Evolutionary conservation across 768 basidiomycete genomes (phyloP).

Genomic region (Xerocomellus amylosporus): DNA sequence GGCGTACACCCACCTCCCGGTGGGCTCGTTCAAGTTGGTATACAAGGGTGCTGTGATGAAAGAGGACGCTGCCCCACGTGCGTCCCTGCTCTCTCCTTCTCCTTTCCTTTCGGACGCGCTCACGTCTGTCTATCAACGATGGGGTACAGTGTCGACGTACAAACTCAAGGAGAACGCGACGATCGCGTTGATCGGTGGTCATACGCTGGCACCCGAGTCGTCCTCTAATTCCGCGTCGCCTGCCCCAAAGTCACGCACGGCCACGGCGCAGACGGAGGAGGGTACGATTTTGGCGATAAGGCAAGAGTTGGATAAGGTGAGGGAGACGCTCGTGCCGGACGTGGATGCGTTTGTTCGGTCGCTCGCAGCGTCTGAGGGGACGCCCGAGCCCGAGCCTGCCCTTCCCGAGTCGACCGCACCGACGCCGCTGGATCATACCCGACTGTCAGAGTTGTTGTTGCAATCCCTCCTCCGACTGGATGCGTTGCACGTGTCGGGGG

Average conservation of each 20-base stretch:
- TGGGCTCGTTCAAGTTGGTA: constrained; percentile 77
- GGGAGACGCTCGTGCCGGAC: constrained; percentile 50
- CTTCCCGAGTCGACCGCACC: not conserved
- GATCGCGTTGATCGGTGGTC: constrained; percentile 66
- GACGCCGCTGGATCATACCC: constrained; percentile 41
- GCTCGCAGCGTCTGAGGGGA: constrained; percentile 12
- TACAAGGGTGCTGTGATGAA: constrained; percentile 89
- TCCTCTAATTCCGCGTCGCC: not conserved
- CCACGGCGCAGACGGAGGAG: constrained; percentile 37
- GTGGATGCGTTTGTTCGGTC: constrained; percentile 54
- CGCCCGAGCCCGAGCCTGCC: too few species aligned
- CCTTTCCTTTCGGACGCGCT: constrained; percentile 17
- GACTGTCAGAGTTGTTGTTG: constrained; percentile 79
- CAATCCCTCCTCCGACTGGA: constrained; percentile 88
- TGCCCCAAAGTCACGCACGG: not conserved
- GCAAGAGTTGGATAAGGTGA: constrained; percentile 47
- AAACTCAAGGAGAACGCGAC: constrained; percentile 64
- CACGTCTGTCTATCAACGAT: not conserved
- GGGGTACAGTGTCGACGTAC: constrained; percentile 64
- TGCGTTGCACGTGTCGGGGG: constrained; percentile 63
- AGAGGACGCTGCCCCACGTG: constrained; percentile 68
- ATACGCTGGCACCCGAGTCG: constrained; percentile 19
- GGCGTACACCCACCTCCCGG: constrained; percentile 69
- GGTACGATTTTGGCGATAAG: constrained; percentile 35
- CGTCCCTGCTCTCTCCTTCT: constrained; percentile 22